Percentiles rank a stretch among this genome's conserved stretches.
phyloP scores from a whole-genome alignment of 164 flowering plant species.

The Malania oleifera region DNA sequence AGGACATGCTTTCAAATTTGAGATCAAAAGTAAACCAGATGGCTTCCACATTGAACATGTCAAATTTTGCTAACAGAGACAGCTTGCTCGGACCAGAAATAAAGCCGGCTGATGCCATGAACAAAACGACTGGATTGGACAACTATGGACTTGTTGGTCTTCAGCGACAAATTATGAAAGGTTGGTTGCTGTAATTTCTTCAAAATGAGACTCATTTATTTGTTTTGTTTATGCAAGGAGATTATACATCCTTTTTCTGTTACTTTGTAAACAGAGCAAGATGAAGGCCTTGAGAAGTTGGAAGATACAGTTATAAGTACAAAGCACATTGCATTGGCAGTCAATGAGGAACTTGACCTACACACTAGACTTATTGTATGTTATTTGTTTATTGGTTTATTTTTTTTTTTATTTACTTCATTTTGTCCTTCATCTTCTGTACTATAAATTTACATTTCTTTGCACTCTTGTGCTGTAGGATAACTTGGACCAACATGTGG shows the following conservation, averaged over 20 bases:
- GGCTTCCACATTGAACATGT: constrained; percentile 81
- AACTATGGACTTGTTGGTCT: constrained; percentile 77
- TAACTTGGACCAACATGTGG: constrained; percentile 76
- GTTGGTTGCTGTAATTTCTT: constrained; percentile 26
- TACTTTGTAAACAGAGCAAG: constrained; percentile 59
- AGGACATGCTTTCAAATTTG: constrained; percentile 74
- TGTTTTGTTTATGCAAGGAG: too few species aligned
- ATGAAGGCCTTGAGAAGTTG: constrained; percentile 83
- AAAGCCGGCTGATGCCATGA: constrained; percentile 51
- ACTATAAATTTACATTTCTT: not conserved
- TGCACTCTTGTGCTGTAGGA: constrained; percentile 43
- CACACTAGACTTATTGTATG: constrained; percentile 82
- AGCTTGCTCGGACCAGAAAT: constrained; percentile 78
- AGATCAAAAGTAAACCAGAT: constrained; percentile 73
- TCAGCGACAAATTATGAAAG: constrained; percentile 83
- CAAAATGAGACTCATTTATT: not conserved
- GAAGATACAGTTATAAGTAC: constrained; percentile 77
- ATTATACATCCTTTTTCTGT: too few species aligned
- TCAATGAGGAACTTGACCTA: constrained; percentile 79
- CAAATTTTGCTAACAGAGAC: constrained; percentile 74
- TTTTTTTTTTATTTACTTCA: not conserved
- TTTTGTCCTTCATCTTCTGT: not conserved
- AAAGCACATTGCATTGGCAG: constrained; percentile 84
- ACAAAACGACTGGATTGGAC: constrained; percentile 63
- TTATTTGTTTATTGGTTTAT: constrained; percentile 7